Evolutionary conservation across 805 yeast genomes (phyloP), one percentile per base, ranked within the genome.

Genomic region (Pichia paraexigua): DNA sequence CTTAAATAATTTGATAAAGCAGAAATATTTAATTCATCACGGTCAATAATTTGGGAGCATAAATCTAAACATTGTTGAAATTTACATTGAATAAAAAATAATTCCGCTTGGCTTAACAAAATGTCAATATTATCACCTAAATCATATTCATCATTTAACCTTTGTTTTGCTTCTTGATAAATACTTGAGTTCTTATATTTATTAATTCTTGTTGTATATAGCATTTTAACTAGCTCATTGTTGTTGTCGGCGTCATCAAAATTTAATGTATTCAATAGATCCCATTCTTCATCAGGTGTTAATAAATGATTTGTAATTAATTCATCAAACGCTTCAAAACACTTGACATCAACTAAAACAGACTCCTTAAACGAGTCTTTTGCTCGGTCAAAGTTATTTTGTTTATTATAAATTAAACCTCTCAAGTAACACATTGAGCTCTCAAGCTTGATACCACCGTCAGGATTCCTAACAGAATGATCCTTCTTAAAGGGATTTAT

Each of bases 251-350:
- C 78, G 48, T 78, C 85, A 43, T 85, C 78, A 63, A 89, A 88
- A 56, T 83, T 79, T 41, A 89, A 68, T 28, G 76, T 64, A 12
- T 76, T 70, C 11, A 90, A 64, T 39, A 94, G 76, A 39, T 84
- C 88, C 94, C 95, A 87, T 67, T 90, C 95, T 61, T 92, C 97
- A 18, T 72, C 67, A 0, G 97, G 96, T 0, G 94, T 78, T 68
- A 92, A 70, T 59, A 89, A 75, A 61, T 83, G 84, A 58, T 85
- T 85, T 43, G 77, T 70, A 1, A 87, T 76, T 47, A 92, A 74
- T 62, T 86, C 90, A 59, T 87, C 80, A 64, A 89, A 89, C 0
- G 98, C 97, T 58, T 92, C 99, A 65, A 74, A 92, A 67, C 97
- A 94, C 65, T 90, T 88, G 9, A 87, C 90, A 66, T 92, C 98